Evolutionary conservation across 371 early-diverging fungal species (phyloP), one percentile per base, ranked within the genome.

Genomic region (Apophysomyces ossiformis): DNA sequence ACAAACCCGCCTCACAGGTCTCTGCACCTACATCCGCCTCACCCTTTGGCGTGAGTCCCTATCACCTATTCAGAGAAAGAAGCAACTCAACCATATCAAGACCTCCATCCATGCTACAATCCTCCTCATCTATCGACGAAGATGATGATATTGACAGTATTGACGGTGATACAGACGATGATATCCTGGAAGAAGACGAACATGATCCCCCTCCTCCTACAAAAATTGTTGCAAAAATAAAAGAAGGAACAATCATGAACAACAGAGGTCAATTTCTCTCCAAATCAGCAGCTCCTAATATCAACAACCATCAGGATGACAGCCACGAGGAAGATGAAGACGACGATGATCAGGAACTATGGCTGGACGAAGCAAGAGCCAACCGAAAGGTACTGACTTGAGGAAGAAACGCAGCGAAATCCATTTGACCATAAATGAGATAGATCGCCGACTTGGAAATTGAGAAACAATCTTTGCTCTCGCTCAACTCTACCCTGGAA

Each of bases 401-500:
- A 54, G 50, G 50, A 60, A 61, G 60, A 18, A 63, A 4, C 15
- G 16, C 15, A 43, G 36, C 58, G 45, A 43, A 37, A 35, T 21
- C 54, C 54, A 41, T 54, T 57, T 56, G 37, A 26, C 39, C 57
- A 56, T 56, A 9, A n/a, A 18, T 12, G 13, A 56, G 37, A 5
- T 67, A 84, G 77, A 81, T 84, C 74, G 78, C 72, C 57, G 85
- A 84, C 72, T 72, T 84, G 26, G 81, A 84, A 66, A 80, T 84
- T 54, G 79, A 79, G 54, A 84, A 84, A 39, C 63, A 70, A 32
- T 81, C 81, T 13, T 67, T 84, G 16, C 58, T 84, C n/a, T 69
- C 72, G 15, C 61, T 84, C 46, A 84, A 82, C 36, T 63, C 70
- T 37, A 75, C 76, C 13, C 68, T 84, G 62, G 85, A 82, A 60